A percentile compares a stretch with the other conserved stretches of the same genome.
Conservation (phyloP, 2,329 filamentous ascomycete genomes). For the Davidsoniella eucalypti region DNA sequence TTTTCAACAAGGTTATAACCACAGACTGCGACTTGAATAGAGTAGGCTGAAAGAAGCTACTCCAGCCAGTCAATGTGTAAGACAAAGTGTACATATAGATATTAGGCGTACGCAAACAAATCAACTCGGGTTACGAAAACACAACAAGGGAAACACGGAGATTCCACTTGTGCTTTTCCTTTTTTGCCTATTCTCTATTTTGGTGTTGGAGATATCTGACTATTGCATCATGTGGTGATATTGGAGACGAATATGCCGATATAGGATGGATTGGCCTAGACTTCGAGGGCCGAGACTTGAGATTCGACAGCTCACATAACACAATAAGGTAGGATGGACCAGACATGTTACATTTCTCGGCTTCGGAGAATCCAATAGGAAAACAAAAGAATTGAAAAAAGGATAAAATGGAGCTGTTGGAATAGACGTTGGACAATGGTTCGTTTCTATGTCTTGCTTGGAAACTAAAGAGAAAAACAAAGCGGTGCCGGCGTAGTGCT, state of each 20-base stretch:
- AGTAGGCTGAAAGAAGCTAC: not conserved
- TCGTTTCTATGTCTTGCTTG: too few species aligned
- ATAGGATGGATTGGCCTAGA: not conserved
- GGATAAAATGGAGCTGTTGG: too few species aligned
- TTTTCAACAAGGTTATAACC: constrained; percentile 7
- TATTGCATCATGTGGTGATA: not conserved
- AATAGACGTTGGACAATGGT: too few species aligned
- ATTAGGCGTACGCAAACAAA: not conserved
- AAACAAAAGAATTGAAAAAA: not conserved
- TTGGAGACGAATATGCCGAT: not conserved
- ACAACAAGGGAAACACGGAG: too few species aligned
- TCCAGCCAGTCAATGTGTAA: not conserved
- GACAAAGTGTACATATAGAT: constrained; percentile 1
- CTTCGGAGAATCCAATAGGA: too few species aligned
- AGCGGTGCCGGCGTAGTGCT: not conserved
- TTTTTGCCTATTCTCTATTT: too few species aligned
- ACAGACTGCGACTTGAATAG: constrained; percentile 2
- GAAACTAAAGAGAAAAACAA: not conserved
- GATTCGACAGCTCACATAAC: not conserved
- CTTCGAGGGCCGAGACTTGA: too few species aligned
- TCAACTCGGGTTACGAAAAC: constrained; percentile 4
- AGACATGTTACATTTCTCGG: too few species aligned
- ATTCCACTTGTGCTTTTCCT: too few species aligned
- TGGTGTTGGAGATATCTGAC: not conserved
- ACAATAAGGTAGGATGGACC: too few species aligned